Percentiles rank a stretch among this genome's conserved stretches.
These are phyloP conservation scores for Lumnitzera littorea DNA, from an alignment of 345 rosid species.

Conservation along the genomic window DNA sequence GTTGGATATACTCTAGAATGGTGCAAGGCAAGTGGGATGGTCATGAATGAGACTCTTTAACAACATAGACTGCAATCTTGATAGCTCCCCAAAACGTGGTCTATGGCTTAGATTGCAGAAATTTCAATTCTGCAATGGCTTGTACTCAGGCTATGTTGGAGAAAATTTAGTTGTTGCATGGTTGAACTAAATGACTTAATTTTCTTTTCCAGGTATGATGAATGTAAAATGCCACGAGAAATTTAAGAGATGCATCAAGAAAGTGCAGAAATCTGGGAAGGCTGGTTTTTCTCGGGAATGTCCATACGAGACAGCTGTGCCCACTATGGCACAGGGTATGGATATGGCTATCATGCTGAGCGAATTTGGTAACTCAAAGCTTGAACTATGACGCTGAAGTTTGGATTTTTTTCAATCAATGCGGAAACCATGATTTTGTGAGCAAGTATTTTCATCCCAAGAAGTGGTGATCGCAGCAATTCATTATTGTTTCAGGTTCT, in stretches of 20 bases:
- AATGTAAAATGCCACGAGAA: slow-evolving; percentile 61
- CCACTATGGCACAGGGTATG: slow-evolving; percentile 80
- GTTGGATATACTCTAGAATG: too few species aligned
- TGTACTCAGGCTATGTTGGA: neutral
- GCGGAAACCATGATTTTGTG: too few species aligned
- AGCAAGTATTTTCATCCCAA: too few species aligned
- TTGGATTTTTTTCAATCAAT: too few species aligned
- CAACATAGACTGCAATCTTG: too few species aligned
- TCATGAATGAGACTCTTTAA: too few species aligned
- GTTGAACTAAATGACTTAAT: neutral
- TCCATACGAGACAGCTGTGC: slow-evolving; percentile 59
- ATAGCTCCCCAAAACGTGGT: too few species aligned
- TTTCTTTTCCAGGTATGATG: slow-evolving; percentile 38
- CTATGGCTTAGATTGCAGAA: too few species aligned
- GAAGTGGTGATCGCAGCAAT: too few species aligned
- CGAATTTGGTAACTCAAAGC: slow-evolving; percentile 42
- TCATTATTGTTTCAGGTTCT: too few species aligned
- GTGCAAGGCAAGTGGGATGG: too few species aligned
- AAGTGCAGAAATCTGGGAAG: slow-evolving; percentile 47
- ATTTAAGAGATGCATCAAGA: slow-evolving; percentile 64
- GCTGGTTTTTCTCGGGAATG: slow-evolving; percentile 62
- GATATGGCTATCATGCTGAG: slow-evolving; percentile 71
- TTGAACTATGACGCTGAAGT: slow-evolving; percentile 28
- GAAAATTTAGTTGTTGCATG: neutral
- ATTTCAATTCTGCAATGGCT: too few species aligned